Evolutionary conservation across 495 filamentous ascomycete species (phyloP).

Genomic region (Aspergillus taichungensis): DNA sequence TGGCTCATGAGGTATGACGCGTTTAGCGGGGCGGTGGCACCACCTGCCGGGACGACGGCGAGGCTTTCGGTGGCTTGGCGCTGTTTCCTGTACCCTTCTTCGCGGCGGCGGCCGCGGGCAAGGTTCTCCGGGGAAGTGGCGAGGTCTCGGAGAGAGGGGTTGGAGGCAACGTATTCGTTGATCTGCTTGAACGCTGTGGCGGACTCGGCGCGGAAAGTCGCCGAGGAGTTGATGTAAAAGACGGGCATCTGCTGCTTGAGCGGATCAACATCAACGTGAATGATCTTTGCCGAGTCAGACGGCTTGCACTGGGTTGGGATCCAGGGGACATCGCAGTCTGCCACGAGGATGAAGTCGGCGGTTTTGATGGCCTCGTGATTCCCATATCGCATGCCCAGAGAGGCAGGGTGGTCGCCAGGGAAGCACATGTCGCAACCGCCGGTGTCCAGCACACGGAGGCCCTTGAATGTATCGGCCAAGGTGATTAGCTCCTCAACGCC

Average conservation of each 20-base stretch:
- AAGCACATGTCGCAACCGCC: slow-evolving; percentile 95
- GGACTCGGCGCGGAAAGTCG: slow-evolving; percentile 68
- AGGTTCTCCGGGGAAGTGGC: slow-evolving; percentile 37
- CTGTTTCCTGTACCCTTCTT: slow-evolving; percentile 49
- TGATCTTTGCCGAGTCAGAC: slow-evolving; percentile 51
- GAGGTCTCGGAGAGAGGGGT: slow-evolving; percentile 33
- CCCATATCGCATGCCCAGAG: slow-evolving; percentile 70
- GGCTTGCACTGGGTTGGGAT: slow-evolving; percentile 54
- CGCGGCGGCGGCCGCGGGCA: slow-evolving; percentile 46
- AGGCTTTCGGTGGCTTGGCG: slow-evolving; percentile 49
- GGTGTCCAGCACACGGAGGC: slow-evolving; percentile 77
- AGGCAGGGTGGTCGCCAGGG: slow-evolving; percentile 66
- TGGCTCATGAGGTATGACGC: slow-evolving; percentile 59
- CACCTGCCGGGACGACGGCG: slow-evolving; percentile 42
- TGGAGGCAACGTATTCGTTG: slow-evolving; percentile 45
- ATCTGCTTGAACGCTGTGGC: slow-evolving; percentile 66
- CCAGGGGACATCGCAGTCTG: slow-evolving; percentile 80
- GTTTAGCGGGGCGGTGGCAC: slow-evolving; percentile 56
- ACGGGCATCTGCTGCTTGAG: slow-evolving; percentile 82
- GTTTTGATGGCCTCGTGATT: slow-evolving; percentile 63
- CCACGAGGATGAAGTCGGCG: slow-evolving; percentile 76
- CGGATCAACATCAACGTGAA: slow-evolving; percentile 81
- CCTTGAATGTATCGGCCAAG: slow-evolving; percentile 68
- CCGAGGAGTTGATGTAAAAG: slow-evolving; percentile 66
- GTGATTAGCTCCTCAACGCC: slow-evolving; percentile 64